Percentiles rank a stretch among this genome's conserved stretches.
Conservation (phyloP, 1,284 basidiomycete species). For the Cerrena zonata region DNA sequence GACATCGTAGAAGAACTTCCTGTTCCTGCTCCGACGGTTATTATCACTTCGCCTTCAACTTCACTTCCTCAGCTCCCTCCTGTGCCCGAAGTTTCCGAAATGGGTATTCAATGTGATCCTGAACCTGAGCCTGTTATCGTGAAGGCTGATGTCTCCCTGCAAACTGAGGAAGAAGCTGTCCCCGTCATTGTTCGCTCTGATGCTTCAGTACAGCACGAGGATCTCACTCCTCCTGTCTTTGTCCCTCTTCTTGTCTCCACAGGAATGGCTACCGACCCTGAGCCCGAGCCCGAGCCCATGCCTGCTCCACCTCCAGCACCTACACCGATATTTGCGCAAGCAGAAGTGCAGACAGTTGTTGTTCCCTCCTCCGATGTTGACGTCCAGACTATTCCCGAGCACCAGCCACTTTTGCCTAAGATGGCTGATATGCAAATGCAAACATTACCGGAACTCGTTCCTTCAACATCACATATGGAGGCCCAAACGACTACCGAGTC, state of each 20-base stretch:
- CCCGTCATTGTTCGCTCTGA: constrained; percentile 24
- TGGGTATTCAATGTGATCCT: constrained; percentile 43
- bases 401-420: constrained; percentile 6
- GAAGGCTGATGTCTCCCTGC: constrained; percentile 41
- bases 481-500: background rate
- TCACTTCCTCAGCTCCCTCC: constrained; percentile 21
- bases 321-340: constrained; percentile 31
- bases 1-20: constrained; percentile 38
- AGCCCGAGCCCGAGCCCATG: constrained; percentile 10
- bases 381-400: constrained; percentile 25
- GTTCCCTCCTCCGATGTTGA: constrained; percentile 20
- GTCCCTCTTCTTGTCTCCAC: constrained; percentile 29
- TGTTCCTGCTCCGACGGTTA: constrained; percentile 20
- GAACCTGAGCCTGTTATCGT: constrained; percentile 31
- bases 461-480: background rate
- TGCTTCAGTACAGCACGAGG: constrained; percentile 38
- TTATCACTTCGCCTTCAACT: constrained; percentile 16
- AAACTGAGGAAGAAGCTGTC: constrained; percentile 39
- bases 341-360: constrained; percentile 36
- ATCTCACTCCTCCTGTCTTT: constrained; percentile 19
- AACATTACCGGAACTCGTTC: constrained; percentile 7
- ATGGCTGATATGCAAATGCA: constrained; percentile 17
- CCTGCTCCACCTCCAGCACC: constrained; percentile 2
- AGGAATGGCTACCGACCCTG: constrained; percentile 24
- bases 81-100: constrained; percentile 26